These are phyloP conservation scores for Yarrowia yakushimensis DNA, from an alignment of 805 yeast genomes.

Conservation along the genomic window DNA sequence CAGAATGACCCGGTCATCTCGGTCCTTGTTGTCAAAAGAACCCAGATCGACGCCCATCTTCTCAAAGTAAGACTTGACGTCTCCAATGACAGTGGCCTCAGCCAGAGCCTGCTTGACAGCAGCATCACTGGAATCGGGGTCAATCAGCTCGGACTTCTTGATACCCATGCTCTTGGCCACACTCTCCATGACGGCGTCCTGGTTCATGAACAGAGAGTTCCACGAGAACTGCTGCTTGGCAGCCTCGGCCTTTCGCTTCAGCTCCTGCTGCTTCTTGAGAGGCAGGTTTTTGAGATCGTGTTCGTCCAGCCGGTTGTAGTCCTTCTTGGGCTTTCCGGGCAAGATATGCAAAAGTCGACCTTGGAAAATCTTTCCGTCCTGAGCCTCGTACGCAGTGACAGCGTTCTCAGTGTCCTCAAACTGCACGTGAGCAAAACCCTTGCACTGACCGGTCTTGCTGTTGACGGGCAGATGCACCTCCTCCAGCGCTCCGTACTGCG, in stretches of 20 bases:
- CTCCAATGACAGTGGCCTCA: conserved; percentile 92
- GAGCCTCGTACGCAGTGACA: conserved; percentile 60
- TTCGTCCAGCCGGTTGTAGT: conserved; percentile 73
- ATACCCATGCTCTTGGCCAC: conserved; percentile 84
- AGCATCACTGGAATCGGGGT: conserved; percentile 79
- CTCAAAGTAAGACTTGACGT: conserved; percentile 84
- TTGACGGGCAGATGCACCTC: conserved; percentile 94
- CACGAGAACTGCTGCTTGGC: conserved; percentile 84
- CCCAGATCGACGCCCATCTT: conserved; percentile 78
- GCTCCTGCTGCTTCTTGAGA: conserved; percentile 81
- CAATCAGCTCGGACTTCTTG: conserved; percentile 75
- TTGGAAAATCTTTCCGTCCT: conserved; percentile 89
- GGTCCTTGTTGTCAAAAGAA: conserved; percentile 58
- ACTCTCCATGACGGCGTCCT: conserved; percentile 86
- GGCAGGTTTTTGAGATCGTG: conserved; percentile 89
- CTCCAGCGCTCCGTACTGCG: conserved; percentile 64
- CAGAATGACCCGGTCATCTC: conserved; percentile 75
- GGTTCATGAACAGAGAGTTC: conserved; percentile 89
- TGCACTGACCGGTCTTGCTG: conserved; percentile 82
- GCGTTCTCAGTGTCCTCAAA: conserved; percentile 72
- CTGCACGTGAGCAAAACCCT: conserved; percentile 86
- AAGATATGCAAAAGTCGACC: conserved; percentile 88
- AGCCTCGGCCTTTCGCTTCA: conserved; percentile 81
- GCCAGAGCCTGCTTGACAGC: conserved; percentile 97
- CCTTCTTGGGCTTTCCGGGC: conserved; percentile 79